These are phyloP conservation scores for Olyra latifolia DNA, from an alignment of 176 grass and related monocot species.

Conservation along the genomic window DNA sequence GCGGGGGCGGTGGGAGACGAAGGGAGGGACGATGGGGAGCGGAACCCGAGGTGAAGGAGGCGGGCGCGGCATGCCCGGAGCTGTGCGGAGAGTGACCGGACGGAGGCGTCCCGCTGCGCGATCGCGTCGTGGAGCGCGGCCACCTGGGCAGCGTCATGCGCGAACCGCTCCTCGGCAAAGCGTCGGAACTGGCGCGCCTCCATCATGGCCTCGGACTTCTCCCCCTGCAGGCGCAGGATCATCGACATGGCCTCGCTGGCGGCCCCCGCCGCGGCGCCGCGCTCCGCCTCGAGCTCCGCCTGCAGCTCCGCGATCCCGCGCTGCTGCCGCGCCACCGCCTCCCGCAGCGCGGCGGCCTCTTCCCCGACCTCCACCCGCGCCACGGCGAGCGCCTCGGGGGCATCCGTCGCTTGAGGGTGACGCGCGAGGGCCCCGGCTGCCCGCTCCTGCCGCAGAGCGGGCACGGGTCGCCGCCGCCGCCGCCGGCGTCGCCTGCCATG, in stretches of 20 bases:
- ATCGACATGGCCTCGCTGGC: conserved; percentile 78
- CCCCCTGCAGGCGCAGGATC: conserved; percentile 81
- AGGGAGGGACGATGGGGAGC: not conserved
- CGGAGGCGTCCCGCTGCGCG: conserved; percentile 27
- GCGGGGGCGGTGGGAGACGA: not conserved
- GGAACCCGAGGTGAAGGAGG: conserved; percentile 48
- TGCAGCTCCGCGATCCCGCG: conserved; percentile 33
- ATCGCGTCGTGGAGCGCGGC: conserved; percentile 49
- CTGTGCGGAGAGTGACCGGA: conserved; percentile 28
- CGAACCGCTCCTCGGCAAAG: conserved; percentile 70
- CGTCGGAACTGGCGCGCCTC: conserved; percentile 72
- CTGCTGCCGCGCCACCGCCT: conserved; percentile 42
- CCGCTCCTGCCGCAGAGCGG: conserved; percentile 27
- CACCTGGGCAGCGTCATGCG: conserved; percentile 48
- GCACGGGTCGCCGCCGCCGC: conserved; percentile 9
- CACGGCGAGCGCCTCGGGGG: not conserved
- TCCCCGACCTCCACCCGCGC: not conserved
- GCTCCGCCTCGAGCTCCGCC: conserved; percentile 72
- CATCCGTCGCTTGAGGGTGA: conserved; percentile 33
- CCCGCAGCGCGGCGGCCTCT: conserved; percentile 33
- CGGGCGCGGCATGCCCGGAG: conserved; percentile 40
- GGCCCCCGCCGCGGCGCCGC: conserved; percentile 53
- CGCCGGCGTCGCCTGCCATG: not conserved
- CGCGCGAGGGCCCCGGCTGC: not conserved
- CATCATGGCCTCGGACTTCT: conserved; percentile 81